Conservation (phyloP, 495 filamentous ascomycete species). For the Xylaria telfairii region DNA sequence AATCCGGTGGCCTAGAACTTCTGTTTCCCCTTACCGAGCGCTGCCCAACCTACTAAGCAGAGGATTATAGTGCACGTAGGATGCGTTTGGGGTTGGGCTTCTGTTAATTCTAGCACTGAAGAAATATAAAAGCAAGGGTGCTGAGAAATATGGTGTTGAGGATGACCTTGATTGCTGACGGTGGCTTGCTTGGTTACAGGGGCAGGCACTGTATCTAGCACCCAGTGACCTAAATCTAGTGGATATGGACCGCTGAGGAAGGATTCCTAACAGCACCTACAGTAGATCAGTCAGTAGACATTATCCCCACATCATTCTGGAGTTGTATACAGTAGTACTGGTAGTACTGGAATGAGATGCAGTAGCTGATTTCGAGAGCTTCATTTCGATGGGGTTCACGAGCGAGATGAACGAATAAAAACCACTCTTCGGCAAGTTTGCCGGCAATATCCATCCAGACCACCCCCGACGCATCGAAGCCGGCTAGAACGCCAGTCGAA, state of each 20-base stretch:
- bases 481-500: not conserved
- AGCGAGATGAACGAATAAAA: constrained; percentile 18
- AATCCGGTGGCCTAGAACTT: not conserved
- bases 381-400: not conserved
- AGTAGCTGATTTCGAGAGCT: not conserved
- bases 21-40: not conserved
- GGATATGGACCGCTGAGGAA: not conserved
- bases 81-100: not conserved
- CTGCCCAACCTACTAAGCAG: not conserved
- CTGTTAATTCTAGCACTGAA: not conserved
- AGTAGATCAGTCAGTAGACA: not conserved
- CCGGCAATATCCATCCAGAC: not conserved
- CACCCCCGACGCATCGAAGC: not conserved
- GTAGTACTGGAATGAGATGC: no score
- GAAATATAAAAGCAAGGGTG: not conserved
- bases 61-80: not conserved
- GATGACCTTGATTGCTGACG: not conserved
- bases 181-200: not conserved
- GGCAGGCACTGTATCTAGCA: not conserved
- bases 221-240: not conserved
- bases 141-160: not conserved
- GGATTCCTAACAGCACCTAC: not conserved
- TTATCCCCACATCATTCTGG: not conserved
- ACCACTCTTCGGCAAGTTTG: not conserved
- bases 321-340: no score